A percentile compares a stretch with the other conserved stretches of the same genome.
Evolutionary conservation across 2,329 filamentous ascomycete species (phyloP).

Genomic region (Aspergillus oerlinghausenensis): DNA sequence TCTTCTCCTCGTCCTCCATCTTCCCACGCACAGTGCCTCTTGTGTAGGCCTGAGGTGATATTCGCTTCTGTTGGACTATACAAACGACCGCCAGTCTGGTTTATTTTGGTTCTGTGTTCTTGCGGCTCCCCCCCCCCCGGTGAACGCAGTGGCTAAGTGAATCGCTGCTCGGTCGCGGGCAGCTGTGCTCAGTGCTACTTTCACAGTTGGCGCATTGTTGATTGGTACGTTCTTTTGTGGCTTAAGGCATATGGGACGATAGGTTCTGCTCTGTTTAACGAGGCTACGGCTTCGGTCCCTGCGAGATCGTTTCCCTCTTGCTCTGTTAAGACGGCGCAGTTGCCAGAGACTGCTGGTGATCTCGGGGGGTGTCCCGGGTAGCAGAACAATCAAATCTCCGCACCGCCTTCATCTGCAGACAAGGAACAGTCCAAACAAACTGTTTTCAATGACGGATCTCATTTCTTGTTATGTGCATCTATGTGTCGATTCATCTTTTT

Average conservation of each 20-base stretch:
- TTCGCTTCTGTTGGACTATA: not conserved
- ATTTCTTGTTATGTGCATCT: conserved; percentile 9
- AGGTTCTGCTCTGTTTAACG: conserved; percentile 5
- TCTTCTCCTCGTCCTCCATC: conserved; percentile 2
- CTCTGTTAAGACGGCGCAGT: conserved; percentile 19
- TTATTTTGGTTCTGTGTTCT: not conserved
- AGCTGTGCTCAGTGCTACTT: conserved; percentile 25
- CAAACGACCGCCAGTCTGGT: not conserved
- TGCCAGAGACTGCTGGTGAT: not conserved
- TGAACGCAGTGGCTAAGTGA: conserved; percentile 24
- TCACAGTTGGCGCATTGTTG: conserved; percentile 35
- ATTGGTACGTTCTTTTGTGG: conserved; percentile 30
- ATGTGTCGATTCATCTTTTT: not conserved
- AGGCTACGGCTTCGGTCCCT: not conserved
- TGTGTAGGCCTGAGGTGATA: conserved; percentile 11
- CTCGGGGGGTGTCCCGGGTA: conserved; percentile 23
- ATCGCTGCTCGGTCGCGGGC: conserved; percentile 31
- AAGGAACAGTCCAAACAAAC: not conserved
- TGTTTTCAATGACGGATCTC: conserved; percentile 7
- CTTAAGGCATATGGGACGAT: conserved; percentile 8
- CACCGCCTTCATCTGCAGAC: conserved; percentile 30
- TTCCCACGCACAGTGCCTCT: conserved; percentile 9
- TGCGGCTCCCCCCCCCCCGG: conserved; percentile 8
- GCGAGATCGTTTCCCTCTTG: conserved; percentile 2
- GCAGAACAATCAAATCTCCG: conserved; percentile 35